phyloP scores from a whole-genome alignment of 1,139 yeast species.

The Yamadazyma buinensis region DNA sequence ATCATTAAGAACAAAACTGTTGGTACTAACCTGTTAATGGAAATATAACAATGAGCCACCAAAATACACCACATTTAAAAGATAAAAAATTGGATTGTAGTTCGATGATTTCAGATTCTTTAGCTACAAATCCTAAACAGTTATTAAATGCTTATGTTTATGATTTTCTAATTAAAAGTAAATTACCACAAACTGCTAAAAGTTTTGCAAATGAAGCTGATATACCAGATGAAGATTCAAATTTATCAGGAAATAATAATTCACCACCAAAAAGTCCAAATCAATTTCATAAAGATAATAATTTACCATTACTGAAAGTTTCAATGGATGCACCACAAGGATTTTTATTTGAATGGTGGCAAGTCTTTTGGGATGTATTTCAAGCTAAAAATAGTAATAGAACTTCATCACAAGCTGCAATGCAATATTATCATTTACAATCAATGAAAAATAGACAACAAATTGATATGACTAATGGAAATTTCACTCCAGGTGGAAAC shows the following conservation, averaged over 20 bases:
- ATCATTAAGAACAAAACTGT: not conserved
- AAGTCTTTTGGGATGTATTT: slow-evolving; percentile 90
- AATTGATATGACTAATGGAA: slow-evolving; percentile 25
- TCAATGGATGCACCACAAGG: slow-evolving; percentile 84
- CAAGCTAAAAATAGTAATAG: slow-evolving; percentile 64
- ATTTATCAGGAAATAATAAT: slow-evolving; percentile 9
- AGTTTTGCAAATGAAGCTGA: slow-evolving; percentile 75
- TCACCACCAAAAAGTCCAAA: slow-evolving; percentile 13
- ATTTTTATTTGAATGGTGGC: slow-evolving; percentile 93
- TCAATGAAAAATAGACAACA: slow-evolving; percentile 62
- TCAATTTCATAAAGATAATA: slow-evolving; percentile 30
- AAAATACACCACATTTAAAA: slow-evolving; percentile 30
- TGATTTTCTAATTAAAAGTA: slow-evolving; percentile 77
- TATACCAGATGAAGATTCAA: slow-evolving; percentile 26
- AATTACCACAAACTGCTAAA: slow-evolving; percentile 67
- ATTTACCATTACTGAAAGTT: slow-evolving; percentile 47
- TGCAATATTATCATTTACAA: slow-evolving; percentile 70
- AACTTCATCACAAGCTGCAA: slow-evolving; percentile 53
- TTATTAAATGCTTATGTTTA: slow-evolving; percentile 80
- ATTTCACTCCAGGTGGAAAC: not conserved
- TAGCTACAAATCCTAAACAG: slow-evolving; percentile 59
- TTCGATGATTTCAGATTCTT: slow-evolving; percentile 40
- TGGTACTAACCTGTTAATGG: not conserved
- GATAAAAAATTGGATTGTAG: slow-evolving; percentile 5
- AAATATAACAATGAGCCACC: slow-evolving; percentile 25